Percentiles rank a stretch among this genome's conserved stretches.
Conservation (phyloP, 495 filamentous ascomycete genomes). For the Corynascus novoguineensis region DNA sequence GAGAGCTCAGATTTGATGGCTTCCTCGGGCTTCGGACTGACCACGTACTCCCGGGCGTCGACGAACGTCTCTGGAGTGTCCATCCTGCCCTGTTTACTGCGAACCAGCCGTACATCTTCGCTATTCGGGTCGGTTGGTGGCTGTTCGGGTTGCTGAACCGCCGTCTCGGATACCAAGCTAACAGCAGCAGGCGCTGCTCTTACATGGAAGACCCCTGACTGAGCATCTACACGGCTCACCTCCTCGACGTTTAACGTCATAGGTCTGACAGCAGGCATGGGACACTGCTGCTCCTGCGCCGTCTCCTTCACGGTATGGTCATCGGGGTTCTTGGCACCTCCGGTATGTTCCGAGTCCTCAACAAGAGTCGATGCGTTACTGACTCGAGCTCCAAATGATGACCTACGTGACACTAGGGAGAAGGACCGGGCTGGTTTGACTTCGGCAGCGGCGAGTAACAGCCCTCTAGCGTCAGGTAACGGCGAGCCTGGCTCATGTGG, state of each 20-base stretch:
- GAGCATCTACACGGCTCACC: background rate
- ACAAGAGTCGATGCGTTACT: slow-evolving; percentile 23
- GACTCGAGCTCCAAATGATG: slow-evolving; percentile 10
- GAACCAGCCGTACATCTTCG: background rate
- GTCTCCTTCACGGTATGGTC: background rate
- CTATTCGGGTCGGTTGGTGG: slow-evolving; percentile 1
- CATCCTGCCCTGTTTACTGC: slow-evolving; percentile 14
- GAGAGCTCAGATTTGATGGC: slow-evolving; percentile 6
- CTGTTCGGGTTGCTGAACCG: background rate
- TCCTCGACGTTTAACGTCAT: slow-evolving; percentile 10
- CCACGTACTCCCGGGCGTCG: slow-evolving; percentile 21
- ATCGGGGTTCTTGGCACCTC: background rate
- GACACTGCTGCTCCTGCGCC: background rate
- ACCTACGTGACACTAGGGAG: slow-evolving; percentile 14
- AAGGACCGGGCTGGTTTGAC: slow-evolving; percentile 17
- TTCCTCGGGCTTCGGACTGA: slow-evolving; percentile 12
- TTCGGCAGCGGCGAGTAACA: slow-evolving; percentile 3
- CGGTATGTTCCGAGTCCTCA: slow-evolving; percentile 16
- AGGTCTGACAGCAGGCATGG: background rate
- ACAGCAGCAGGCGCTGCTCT: background rate
- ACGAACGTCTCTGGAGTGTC: slow-evolving; percentile 23
- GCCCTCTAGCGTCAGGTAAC: background rate
- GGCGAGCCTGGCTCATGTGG: background rate
- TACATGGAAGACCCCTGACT: slow-evolving; percentile 1
- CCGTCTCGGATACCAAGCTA: background rate